Evolutionary conservation across 805 yeast genomes (phyloP), one percentile per base, ranked within the genome.

Genomic region (Myxozyma neotropica): DNA sequence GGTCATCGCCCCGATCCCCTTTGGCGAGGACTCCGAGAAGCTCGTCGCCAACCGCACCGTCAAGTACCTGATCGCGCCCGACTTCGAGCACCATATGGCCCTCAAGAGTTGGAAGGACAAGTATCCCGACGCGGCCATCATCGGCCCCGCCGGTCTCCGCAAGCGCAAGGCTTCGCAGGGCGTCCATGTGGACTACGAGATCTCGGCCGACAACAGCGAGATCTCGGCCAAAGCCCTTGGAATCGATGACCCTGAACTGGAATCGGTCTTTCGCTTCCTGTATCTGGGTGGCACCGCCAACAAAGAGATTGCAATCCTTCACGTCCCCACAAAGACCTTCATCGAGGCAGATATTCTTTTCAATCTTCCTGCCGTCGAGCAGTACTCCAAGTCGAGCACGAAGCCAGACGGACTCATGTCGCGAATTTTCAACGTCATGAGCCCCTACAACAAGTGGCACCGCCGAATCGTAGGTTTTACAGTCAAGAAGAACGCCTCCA

Each of bases 71-170:
- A 76, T 87, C 47, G 77, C 87, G 48, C 89, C 90, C 2, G 89
- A 87, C 67, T 68, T 65, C 31, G 87, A 83, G 66, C 91, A 86
- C 68, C 84, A 87, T 1, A 73, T 86, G 82, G 88, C 87, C 3
- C 81, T 85, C 19, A 69, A 72, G 33, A 78, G 81, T 12, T 81
- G 85, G 73, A 80, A 81, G 68, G 74, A 76, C 19, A 71, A 73
- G 57, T 78, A 75, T 69, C 88, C 89, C 2, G 66, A 74, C 1
- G 71, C 83, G 52, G 78, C 80, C 64, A 70, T 86, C 33, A 77
- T 86, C 58, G 88, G 86, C 2, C 78, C 81, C 72, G 83, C 77
- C 33, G 77, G 65, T 8, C 61, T 71, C 36, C 53, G 57, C 12
- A 53, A 19, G 13, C 49, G 53, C 15, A 61, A 61, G 46, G 59